Evolutionary conservation across 805 yeast genomes (phyloP), one percentile per base, ranked within the genome.

Genomic region (Wickerhamiella bombiphila): DNA sequence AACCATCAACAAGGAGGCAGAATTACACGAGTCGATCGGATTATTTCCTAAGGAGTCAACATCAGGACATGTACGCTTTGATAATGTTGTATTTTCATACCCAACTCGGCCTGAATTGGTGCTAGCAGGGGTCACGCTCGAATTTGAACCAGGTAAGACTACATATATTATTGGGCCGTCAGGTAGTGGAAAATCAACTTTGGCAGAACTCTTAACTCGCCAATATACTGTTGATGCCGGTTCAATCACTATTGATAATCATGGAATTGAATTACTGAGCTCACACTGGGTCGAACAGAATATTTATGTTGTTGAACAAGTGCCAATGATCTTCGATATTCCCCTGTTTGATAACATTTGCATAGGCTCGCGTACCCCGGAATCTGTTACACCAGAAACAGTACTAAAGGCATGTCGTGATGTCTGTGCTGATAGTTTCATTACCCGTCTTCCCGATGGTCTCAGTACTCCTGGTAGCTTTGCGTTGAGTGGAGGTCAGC

Each of bases 111-210:
- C 64, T 0, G 60, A 60, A 1, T 55, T 56, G 2, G 72, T 72
- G 0, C 52, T 91, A 13, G 55, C 65, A 0, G 48, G 67, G 34
- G 60, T 78, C 1, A 50, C 55, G n/a, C 40, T 79, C 19, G 46
- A 47, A 1, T 59, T 85, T 25, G 55, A 61, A 1, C 55, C 69
- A 0, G 65, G 69, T 1, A 46, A 58, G 22, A 51, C 70, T 5
- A 72, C 76, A 1, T 88, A 72, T 48, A 57, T 91, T 3, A 70
- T 91, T 30, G 99, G 99, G 1, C 65, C 68, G 42, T 85, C 96
- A 0, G 99, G 99, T 0, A 76, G 86, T 0, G 98, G 98, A 0
- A 91, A 91, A 55, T 88, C 97, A 0, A 79, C 97, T 0, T 43
- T 91, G 2, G 69, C 78, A 0, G 68, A 68, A 26, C 54, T 91